These are phyloP conservation scores for Pneumocystis jirovecii DNA, from an alignment of 1,139 yeast genomes.

Conservation along the genomic window DNA sequence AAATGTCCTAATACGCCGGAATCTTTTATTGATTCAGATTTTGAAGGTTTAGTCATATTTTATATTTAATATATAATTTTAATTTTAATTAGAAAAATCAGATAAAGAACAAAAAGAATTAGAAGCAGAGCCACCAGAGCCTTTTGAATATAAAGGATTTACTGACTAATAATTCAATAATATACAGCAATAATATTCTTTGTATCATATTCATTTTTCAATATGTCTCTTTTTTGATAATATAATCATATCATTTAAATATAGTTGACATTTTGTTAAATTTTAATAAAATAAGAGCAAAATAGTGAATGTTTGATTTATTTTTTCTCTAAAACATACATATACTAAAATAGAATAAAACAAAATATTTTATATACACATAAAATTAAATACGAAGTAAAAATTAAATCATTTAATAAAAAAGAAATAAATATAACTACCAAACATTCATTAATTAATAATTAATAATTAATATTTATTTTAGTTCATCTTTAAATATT, in stretches of 20 bases:
- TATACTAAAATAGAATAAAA: neutral
- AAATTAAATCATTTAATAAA: neutral
- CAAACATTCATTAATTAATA: neutral
- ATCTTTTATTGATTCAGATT: conserved; percentile 39
- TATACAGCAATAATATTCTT: neutral
- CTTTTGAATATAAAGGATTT: neutral
- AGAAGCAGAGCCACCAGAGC: conserved; percentile 1
- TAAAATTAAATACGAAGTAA: neutral
- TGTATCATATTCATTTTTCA: neutral
- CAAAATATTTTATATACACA: neutral
- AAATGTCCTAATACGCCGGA: conserved; percentile 50
- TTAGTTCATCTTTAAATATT: neutral
- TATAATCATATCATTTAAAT: neutral
- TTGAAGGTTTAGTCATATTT: conserved; percentile 27
- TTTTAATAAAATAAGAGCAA: neutral
- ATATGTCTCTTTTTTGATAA: neutral
- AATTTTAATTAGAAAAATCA: conserved; percentile 20
- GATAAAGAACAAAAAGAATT: neutral
- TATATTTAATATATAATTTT: conserved; percentile 55
- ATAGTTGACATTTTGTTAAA: neutral
- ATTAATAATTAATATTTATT: neutral
- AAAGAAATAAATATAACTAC: neutral
- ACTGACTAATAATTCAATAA: neutral
- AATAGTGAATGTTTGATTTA: neutral
- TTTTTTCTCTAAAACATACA: neutral